Conservation (phyloP, 2,329 filamentous ascomycete genomes). For the Aspergillus latus region DNA sequence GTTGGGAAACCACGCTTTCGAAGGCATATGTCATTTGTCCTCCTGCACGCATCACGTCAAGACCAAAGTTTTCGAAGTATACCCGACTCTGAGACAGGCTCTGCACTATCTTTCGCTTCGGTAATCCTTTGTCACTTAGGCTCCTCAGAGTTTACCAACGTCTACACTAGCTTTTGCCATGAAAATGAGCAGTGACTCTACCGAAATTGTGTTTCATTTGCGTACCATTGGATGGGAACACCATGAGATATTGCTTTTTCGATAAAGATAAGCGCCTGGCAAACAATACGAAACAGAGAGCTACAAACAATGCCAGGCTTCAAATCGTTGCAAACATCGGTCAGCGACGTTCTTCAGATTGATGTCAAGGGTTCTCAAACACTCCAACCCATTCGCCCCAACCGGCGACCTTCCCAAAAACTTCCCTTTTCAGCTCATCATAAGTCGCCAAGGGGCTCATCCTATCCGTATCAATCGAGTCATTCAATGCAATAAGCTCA, state of each 20-base stretch:
- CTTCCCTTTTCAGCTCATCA: constrained; percentile 45
- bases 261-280: constrained; percentile 6
- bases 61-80: not conserved
- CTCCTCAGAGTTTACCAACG: not conserved
- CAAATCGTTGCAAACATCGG: not conserved
- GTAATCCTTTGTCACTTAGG: not conserved
- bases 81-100: not conserved
- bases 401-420: constrained; percentile 50
- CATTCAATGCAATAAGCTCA: constrained; percentile 50
- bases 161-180: not conserved
- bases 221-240: not conserved
- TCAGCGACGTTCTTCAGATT: not conserved
- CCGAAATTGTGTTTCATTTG: not conserved
- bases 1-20: not conserved
- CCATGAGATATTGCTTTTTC: not conserved
- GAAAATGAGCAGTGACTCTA: not conserved
- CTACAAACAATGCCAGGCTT: not conserved
- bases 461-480: constrained; percentile 41
- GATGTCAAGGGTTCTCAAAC: constrained; percentile 40
- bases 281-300: not conserved
- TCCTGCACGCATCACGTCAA: not conserved
- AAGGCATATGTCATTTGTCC: not conserved
- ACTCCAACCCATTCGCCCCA: constrained; percentile 53
- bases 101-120: not conserved
- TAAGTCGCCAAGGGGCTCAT: constrained; percentile 43